Base-by-base conservation (phyloP, 495 filamentous ascomycete species). In the Neurospora pannonica region DNA sequence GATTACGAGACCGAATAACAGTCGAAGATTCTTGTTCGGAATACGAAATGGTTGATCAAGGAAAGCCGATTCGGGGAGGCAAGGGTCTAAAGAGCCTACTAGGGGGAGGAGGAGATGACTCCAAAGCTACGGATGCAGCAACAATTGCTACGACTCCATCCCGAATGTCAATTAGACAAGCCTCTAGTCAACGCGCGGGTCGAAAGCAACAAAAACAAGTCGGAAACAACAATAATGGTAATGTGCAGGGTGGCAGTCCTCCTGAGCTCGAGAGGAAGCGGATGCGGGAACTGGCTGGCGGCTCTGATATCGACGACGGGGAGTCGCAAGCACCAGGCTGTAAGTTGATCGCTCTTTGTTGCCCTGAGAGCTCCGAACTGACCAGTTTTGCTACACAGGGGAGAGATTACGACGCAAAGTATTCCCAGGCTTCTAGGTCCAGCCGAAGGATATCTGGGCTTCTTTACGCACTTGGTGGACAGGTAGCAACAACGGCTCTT, bases 1-100 rank as follows among this genome's bases (percentile, higher is more conserved):
- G 82, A 39, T 76, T 89, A 21, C 76, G 81, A 4, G 78, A 79
- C 3, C 76, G 74, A 5, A 71, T 79, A 9, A 78, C 74, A 2
- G 72, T 76, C 2, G 76, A 81, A 2, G 75, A 77, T 5, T 72
- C 60, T 15, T 24, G 24, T 42, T 19, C 54, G 54, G 70, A 72
- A 48, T 71, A 75, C 71, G 31, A 54, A 19, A 70, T 36, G 19
- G 28, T 34, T 24, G 24, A 21, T 5, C 72, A 77, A 75, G 72
- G 24, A 70, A 75, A 21, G 54, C 71, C 13, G 42, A 46, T 39
- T 78, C 77, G 77, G 72, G 77, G 38, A 43, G 36, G 21, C 54
- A 54, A 71, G 2, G 60, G 77, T n/a, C 76, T 71, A 36, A 60
- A 42, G 38, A 70, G 74, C 11, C 19, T 81, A 6, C 78, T 78